Evolutionary conservation across 441 rosid genomes (phyloP), one percentile per base, ranked within the genome.

Genomic region (Sinapis alba): DNA sequence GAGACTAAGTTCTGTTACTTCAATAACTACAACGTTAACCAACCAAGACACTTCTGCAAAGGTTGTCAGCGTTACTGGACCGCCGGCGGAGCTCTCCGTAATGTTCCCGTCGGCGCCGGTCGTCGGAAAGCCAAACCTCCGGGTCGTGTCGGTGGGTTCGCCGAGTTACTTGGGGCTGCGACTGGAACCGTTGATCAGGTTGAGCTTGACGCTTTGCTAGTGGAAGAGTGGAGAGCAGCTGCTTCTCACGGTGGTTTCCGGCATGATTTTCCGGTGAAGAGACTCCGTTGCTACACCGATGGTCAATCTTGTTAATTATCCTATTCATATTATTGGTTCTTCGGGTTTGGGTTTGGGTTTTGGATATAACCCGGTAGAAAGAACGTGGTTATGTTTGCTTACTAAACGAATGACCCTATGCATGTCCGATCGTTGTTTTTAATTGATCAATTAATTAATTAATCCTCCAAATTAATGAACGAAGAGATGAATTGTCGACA

Each of bases 51-150:
- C 72, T 94, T 91, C 80, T 94, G 98, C 63, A 92, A 85, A 83
- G 97, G 97, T 60, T 94, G 98, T 78, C 98, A 94, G 72, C 85
- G 98, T 75, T 94, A 94, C 75, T 94, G 98, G 98, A 94, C 98
- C 0, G 96, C 96, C 0, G 98, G 98, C 16, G 98, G 98, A 7
- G 95, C 92, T 71, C 97, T 94, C 32, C 84, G 98, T 30, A 91
- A 94, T 69, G 98, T 94, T 41, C 98, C 98, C 0, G 86, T 94
- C 0, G 97, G 97, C 0, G 96, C 98, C 7, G 98, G 98, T 50
- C 96, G 98, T 7, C 89, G 98, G 73, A 94, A 89, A 70, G 67
- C 81, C 65, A 94, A 88, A 81, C 93, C 90, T 0, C 90, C 89
- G 0, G 86, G 72, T 3, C 92, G 83, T 11, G 82, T 83, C 78